A percentile compares a stretch with the other conserved stretches of the same genome.
Conservation (phyloP, 306 rosid genomes). For the Pueraria montana region DNA sequence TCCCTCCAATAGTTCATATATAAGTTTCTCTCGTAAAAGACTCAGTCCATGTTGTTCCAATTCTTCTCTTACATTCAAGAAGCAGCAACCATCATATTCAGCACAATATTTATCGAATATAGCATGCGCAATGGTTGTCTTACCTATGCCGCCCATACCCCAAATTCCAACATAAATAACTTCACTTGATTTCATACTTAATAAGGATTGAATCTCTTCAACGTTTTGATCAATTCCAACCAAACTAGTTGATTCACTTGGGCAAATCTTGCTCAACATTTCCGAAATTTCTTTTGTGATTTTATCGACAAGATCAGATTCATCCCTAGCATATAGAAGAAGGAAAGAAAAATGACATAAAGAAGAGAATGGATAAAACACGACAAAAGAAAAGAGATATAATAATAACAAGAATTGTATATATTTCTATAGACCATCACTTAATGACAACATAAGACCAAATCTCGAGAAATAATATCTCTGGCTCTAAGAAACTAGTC, state of each 20-base stretch:
- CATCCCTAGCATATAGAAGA: background rate
- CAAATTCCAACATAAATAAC: slow-evolving; percentile 41
- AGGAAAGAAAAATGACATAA: too few species aligned
- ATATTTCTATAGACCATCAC: too few species aligned
- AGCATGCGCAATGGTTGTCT: slow-evolving; percentile 35
- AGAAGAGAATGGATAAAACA: too few species aligned
- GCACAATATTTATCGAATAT: background rate
- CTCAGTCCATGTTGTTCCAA: background rate
- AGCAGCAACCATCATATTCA: slow-evolving; percentile 38
- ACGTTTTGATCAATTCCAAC: background rate
- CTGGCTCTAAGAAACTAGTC: too few species aligned
- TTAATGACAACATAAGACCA: too few species aligned
- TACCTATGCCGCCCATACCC: slow-evolving; percentile 53
- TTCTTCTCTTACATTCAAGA: slow-evolving; percentile 24
- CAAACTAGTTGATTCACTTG: background rate
- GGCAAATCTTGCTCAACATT: background rate
- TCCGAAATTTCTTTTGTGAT: background rate
- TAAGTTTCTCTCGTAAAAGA: background rate
- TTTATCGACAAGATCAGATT: background rate
- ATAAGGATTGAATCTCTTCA: background rate
- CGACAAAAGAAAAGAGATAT: too few species aligned
- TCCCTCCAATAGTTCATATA: slow-evolving; percentile 8
- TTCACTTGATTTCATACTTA: background rate
- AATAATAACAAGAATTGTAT: too few species aligned
- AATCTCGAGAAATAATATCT: too few species aligned